Percentiles rank a stretch among this genome's conserved stretches.
Evolutionary conservation across 1,139 yeast species (phyloP).

Genomic region (Chernovozyma aurita): DNA sequence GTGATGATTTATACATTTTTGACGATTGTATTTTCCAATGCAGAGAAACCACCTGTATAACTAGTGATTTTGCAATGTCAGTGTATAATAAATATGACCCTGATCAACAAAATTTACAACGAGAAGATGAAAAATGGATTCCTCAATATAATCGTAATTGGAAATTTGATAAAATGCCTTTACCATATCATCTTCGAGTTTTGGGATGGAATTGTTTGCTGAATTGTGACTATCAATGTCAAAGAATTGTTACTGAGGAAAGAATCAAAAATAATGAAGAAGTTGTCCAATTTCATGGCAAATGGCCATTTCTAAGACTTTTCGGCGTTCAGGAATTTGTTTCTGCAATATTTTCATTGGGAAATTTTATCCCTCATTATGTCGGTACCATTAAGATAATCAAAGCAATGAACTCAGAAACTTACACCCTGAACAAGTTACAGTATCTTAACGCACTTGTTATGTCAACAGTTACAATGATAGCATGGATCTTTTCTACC

Average conservation of each 20-base stretch:
- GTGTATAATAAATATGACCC: not conserved
- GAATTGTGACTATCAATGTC: constrained; percentile 92
- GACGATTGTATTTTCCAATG: constrained; percentile 64
- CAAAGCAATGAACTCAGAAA: constrained; percentile 9
- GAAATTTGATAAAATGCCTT: constrained; percentile 31
- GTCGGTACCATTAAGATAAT: constrained; percentile 35
- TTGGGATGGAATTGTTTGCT: constrained; percentile 75
- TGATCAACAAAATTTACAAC: not conserved
- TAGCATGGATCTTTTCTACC: constrained; percentile 85
- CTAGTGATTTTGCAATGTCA: constrained; percentile 23
- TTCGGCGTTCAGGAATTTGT: constrained; percentile 80
- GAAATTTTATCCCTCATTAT: constrained; percentile 74
- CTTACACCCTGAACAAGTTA: constrained; percentile 8
- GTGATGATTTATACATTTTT: constrained; percentile 74
- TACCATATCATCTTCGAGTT: constrained; percentile 40
- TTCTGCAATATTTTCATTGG: constrained; percentile 72
- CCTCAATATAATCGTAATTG: constrained; percentile 26
- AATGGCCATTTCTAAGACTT: constrained; percentile 86
- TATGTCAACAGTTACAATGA: constrained; percentile 61
- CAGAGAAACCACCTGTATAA: constrained; percentile 35
- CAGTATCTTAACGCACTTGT: constrained; percentile 37
- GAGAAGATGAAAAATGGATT: constrained; percentile 11
- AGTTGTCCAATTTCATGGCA: constrained; percentile 86
- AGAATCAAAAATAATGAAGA: constrained; percentile 43
- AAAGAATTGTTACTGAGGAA: constrained; percentile 59